Percentiles rank a stretch among this genome's conserved stretches.
Evolutionary conservation across 257 asterid genomes (phyloP).

Genomic region (Capsicum baccatum): DNA sequence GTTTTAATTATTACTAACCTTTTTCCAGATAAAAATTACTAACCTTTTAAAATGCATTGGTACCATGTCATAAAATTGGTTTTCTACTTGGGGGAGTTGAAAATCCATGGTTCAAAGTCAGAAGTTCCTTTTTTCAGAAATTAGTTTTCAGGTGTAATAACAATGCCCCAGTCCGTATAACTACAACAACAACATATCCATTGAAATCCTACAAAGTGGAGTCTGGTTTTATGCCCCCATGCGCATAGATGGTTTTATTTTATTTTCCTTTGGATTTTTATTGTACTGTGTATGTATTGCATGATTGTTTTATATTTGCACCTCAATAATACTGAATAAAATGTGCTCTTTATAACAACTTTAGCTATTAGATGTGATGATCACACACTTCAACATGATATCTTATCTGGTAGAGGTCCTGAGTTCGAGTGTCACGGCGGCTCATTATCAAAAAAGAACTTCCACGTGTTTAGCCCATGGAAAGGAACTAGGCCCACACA

Average conservation of each 20-base stretch:
- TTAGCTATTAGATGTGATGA: neutral
- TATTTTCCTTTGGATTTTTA: neutral
- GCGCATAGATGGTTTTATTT: neutral
- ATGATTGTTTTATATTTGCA: neutral
- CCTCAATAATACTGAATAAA: neutral
- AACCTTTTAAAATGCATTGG: neutral
- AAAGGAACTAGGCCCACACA: neutral
- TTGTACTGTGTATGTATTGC: constrained; percentile 16
- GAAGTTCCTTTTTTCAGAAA: neutral
- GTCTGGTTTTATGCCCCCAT: neutral
- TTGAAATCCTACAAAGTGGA: too few species aligned
- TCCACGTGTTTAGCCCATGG: neutral
- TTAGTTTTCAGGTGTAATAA: neutral
- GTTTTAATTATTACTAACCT: neutral
- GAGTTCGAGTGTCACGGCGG: neutral
- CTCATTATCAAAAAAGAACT: neutral
- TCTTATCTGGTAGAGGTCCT: neutral
- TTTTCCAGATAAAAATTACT: neutral
- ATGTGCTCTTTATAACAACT: neutral
- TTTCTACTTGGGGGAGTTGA: neutral
- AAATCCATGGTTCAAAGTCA: neutral
- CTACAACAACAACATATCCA: too few species aligned
- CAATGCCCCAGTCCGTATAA: neutral
- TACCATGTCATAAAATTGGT: neutral
- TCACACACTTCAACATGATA: constrained; percentile 8